phyloP scores from a whole-genome alignment of 345 rosid species.

The Eucalyptus tenuipes region DNA sequence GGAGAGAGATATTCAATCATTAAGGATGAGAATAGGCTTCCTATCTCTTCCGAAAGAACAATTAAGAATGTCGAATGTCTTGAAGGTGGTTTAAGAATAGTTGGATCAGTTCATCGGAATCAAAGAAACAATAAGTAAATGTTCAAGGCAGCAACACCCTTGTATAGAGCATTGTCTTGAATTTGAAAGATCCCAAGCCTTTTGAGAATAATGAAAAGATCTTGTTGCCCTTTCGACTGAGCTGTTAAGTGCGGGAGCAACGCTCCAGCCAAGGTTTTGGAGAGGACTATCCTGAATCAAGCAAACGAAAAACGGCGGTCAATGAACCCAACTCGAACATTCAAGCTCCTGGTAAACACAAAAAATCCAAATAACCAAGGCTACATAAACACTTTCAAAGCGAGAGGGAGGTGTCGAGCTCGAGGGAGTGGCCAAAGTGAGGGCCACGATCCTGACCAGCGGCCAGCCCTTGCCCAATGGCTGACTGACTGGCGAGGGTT shows the following conservation, averaged over 20 bases:
- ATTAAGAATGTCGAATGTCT: background rate
- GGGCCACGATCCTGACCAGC: background rate
- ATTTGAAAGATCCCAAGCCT: background rate
- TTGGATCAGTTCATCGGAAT: background rate
- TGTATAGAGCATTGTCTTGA: background rate
- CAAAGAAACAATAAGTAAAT: background rate
- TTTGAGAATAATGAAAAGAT: background rate
- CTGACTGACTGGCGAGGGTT: background rate
- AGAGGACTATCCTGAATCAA: constrained; percentile 41
- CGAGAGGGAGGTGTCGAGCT: background rate
- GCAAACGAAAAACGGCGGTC: background rate
- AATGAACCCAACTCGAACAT: background rate
- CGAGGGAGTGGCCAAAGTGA: background rate
- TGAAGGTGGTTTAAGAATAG: background rate
- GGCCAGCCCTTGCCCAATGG: background rate
- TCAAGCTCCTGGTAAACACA: background rate
- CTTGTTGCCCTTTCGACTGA: constrained; percentile 10
- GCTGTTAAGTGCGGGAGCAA: constrained; percentile 50
- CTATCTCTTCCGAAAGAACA: background rate
- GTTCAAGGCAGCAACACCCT: background rate
- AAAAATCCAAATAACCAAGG: background rate
- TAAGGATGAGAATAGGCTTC: background rate
- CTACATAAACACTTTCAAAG: background rate
- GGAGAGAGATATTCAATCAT: background rate
- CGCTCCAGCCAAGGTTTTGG: constrained; percentile 38